phyloP scores from a whole-genome alignment of 1,284 basidiomycete species.

The Fistulina hepatica region DNA sequence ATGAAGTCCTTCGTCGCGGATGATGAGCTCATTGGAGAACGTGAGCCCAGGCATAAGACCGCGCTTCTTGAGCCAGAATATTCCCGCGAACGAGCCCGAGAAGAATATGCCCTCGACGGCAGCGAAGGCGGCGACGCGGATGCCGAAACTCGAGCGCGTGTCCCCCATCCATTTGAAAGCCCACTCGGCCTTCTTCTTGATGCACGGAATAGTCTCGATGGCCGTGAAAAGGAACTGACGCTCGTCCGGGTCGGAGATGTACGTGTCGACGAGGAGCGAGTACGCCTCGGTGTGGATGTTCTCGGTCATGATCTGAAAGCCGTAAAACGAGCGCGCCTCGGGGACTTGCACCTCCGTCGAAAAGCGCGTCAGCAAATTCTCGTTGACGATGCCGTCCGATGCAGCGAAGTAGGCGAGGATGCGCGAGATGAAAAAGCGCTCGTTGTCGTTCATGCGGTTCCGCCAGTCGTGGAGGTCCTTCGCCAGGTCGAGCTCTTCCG shows the following conservation, averaged over 20 bases:
- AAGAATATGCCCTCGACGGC: constrained; percentile 45
- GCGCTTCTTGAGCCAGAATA: constrained; percentile 18
- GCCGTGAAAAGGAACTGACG: constrained; percentile 12
- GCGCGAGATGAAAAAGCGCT: constrained; percentile 3
- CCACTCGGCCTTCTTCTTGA: constrained; percentile 51
- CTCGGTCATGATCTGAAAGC: constrained; percentile 73
- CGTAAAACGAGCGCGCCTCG: constrained; percentile 64
- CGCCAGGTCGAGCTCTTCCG: constrained; percentile 7
- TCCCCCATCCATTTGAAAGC: constrained; percentile 57
- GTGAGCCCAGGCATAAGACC: constrained; percentile 18
- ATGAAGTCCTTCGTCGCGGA: constrained; percentile 14
- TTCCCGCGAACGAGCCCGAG: constrained; percentile 14
- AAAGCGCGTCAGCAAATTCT: constrained; percentile 65
- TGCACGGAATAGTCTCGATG: constrained; percentile 40
- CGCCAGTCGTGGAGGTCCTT: constrained; percentile 6
- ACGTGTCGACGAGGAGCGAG: constrained; percentile 59
- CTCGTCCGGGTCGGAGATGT: constrained; percentile 12
- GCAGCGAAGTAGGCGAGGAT: constrained; percentile 27
- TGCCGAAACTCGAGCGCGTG: constrained; percentile 44
- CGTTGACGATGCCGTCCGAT: constrained; percentile 65
- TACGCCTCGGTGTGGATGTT: constrained; percentile 61
- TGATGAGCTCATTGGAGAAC: constrained; percentile 13
- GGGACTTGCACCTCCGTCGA: constrained; percentile 53
- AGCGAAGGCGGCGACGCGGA: constrained; percentile 58
- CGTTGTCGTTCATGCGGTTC: constrained; percentile 1